Evolutionary conservation across 495 filamentous ascomycete species (phyloP), one percentile per base, ranked within the genome.

Genomic region (Chlorociboria aeruginascens): DNA sequence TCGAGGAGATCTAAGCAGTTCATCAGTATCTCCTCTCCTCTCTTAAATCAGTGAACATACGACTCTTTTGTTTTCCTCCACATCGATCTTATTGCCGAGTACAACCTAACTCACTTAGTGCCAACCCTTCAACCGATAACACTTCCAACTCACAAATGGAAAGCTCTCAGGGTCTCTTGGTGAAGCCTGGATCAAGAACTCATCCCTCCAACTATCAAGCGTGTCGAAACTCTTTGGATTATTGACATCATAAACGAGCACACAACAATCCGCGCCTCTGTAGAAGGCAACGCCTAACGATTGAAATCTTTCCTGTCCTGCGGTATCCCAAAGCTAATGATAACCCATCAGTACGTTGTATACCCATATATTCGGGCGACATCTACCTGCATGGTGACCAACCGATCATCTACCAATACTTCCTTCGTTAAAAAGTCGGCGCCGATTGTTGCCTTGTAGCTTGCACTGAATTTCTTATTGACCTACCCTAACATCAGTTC

Each of bases 401-500:
- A 75, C 53, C 90, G 82, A 65, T 99, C 92, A 70, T 97, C 93
- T 31, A 99, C 89, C 47, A 96, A 68, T 4, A 99, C 92, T 68
- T 99, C 93, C 58, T 95, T 95, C 14, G 92, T 99, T 49, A 99
- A 74, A 71, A 99, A 99, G 64, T 99, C 92, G 50, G 92, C 92
- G 52, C 93, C 93, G 63, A 98, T 98, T 14, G 92, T 99, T 28
- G 92, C 92, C 68, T 99, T 99, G 76, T 99, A 99, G 70, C 89
- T 95, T 51, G 87, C 89, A 64, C 88, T 95, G 77, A 99, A 99
- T 62, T 97, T 97, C 71, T 97, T 99, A 73, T 99, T 97, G 81
- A 99, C 90, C 90, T 97, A 53, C 10, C 25, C 41, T 28, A 3
- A 25, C 20, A 49, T 59, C 40, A 59, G 49, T 32, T 25, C 32